Conservation (phyloP, 1,139 yeast genomes). For the Saccharomyces hybrid region DNA sequence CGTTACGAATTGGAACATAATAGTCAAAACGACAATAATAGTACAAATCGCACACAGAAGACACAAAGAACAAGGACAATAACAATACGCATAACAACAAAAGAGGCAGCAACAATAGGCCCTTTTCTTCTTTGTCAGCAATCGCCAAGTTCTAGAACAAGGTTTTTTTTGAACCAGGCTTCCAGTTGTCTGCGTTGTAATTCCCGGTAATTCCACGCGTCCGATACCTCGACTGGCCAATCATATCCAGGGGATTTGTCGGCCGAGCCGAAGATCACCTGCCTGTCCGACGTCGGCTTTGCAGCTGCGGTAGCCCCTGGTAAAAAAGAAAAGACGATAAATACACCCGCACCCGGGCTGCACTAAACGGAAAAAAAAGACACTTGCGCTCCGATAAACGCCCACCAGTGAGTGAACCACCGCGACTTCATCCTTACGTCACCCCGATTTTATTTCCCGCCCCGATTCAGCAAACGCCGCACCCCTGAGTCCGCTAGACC, state of each 20-base stretch:
- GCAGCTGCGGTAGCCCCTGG: neutral
- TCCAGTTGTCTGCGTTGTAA: neutral
- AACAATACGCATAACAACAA: neutral
- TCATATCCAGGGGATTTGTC: neutral
- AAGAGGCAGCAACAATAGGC: constrained; percentile 1
- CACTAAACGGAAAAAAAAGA: neutral
- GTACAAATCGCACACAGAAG: neutral
- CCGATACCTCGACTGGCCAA: neutral
- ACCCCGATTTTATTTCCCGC: neutral
- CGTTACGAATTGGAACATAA: neutral
- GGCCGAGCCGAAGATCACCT: neutral
- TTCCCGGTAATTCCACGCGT: neutral
- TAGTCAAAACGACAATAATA: neutral
- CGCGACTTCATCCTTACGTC: neutral
- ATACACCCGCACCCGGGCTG: neutral
- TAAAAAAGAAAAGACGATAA: neutral
- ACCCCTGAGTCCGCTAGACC: constrained; percentile 1
- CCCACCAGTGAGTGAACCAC: neutral
- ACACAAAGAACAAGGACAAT: neutral
- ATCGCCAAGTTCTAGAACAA: constrained; percentile 1
- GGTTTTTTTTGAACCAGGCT: neutral
- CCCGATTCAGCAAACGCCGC: neutral
- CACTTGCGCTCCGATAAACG: neutral
- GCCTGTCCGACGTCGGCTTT: neutral
- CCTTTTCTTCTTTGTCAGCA: constrained; percentile 1